Evolutionary conservation across 2,329 filamentous ascomycete species (phyloP), one percentile per base, ranked within the genome.

Genomic region (Leptographium procerum): DNA sequence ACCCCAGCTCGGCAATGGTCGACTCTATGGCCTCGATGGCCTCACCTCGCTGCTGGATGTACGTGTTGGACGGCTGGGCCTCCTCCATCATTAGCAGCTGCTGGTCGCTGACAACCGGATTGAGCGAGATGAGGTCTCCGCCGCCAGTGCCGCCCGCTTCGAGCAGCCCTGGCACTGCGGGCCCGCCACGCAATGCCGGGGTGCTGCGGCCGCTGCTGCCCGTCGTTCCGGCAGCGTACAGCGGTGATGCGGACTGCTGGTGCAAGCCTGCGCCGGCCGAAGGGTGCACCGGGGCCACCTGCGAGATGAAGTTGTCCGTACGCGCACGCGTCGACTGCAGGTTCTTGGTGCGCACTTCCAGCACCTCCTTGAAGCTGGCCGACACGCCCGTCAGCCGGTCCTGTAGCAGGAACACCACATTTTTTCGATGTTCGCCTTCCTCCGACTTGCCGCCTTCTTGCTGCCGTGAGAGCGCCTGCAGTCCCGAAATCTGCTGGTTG

Each of bases 21-120:
- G 89, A 86, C 71, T 99, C 94, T 61, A 99, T 99, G 5, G 91
- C 89, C 69, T 97, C 92, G 63, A 99, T 97, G 0, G 94, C 94
- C 71, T 96, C 90, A 22, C 92, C 92, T 70, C 94, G 82, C 69
- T 96, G 89, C 66, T 95, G 87, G 61, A 97, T 95, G 69, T 99
- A 97, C 31, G 83, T 80, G 70, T 96, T 96, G 62, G 85, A 80
- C 5, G 87, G 84, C 64, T 91, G 87, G 11, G 89, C 91, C 72
- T 95, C 90, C 72, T 97, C 94, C 87, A 97, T 94, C 76, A 92
- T 82, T 65, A 96, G 78, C 60, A 97, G 72, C 69, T 97, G 88
- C 70, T 95, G 89, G 69, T 96, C 90, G 58, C 75, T 71, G 0
- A 89, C 89, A 8, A 80, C 80, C 0, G 89, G 91, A 66, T 96